These are phyloP conservation scores for Platanthera zijinensis DNA, from an alignment of 106 monocot genomes.

Conservation along the genomic window DNA sequence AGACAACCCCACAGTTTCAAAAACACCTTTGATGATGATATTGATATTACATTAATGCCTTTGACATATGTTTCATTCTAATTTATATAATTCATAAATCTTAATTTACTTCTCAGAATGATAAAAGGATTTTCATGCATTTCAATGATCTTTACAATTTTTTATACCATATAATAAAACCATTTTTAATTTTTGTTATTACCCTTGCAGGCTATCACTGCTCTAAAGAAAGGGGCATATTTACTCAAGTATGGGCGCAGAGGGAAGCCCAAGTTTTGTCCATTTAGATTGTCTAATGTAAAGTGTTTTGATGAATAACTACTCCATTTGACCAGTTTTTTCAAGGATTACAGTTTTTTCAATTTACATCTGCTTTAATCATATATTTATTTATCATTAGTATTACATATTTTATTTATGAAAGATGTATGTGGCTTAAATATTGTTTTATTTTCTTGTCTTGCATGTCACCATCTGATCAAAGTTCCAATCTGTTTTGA, in stretches of 20 bases:
- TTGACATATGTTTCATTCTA: not conserved
- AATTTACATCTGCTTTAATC: not conserved
- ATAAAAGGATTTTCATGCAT: not conserved
- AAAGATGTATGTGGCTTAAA: not conserved
- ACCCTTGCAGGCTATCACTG: slow-evolving; percentile 72
- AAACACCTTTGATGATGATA: not conserved
- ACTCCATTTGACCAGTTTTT: not conserved
- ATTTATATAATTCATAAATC: not conserved
- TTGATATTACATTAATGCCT: not conserved
- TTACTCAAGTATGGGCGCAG: slow-evolving; percentile 90
- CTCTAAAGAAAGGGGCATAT: slow-evolving; percentile 91
- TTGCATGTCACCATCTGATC: not conserved
- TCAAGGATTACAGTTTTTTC: not conserved
- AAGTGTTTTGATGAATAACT: slow-evolving; percentile 5
- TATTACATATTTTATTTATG: not conserved
- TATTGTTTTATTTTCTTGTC: not conserved
- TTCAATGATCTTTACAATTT: not conserved
- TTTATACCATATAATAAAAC: not conserved
- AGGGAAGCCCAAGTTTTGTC: slow-evolving; percentile 94
- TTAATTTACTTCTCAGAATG: not conserved
- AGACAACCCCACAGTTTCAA: not conserved
- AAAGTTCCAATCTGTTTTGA: not conserved
- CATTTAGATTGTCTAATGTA: slow-evolving; percentile 82
- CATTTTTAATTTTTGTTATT: not conserved
- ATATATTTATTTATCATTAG: not conserved